phyloP scores from a whole-genome alignment of 2,329 filamentous ascomycete genomes.

The Rosellinia necatrix region DNA sequence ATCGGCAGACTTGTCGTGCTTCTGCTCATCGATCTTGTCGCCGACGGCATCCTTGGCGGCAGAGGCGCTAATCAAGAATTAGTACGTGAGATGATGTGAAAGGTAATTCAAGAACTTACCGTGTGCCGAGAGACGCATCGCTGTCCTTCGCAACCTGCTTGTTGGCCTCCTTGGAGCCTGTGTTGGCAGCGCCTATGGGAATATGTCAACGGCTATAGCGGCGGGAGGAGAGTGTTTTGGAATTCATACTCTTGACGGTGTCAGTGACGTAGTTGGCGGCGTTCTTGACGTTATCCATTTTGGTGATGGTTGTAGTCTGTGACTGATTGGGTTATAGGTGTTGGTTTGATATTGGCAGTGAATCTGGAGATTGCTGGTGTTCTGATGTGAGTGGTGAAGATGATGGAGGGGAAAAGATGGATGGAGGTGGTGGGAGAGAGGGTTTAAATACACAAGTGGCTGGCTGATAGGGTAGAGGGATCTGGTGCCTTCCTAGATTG shows the following conservation, averaged over 20 bases:
- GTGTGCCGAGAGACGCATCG: conserved; percentile 57
- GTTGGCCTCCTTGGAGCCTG: conserved; percentile 70
- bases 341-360: conserved; percentile 8
- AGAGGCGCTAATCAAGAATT: conserved; percentile 45
- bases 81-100: conserved; percentile 23
- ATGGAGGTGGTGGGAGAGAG: conserved; percentile 18
- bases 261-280: conserved; percentile 72
- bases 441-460: conserved; percentile 33
- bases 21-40: conserved; percentile 52
- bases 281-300: conserved; percentile 62
- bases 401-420: background rate
- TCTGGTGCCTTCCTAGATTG: conserved; percentile 2
- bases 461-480: background rate
- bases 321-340: conserved; percentile 2
- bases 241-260: conserved; percentile 56
- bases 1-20: conserved; percentile 42
- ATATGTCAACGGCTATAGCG: background rate
- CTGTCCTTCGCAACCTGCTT: conserved; percentile 69
- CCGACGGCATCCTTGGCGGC: conserved; percentile 55
- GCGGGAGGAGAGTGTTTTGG: background rate
- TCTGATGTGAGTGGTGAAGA: conserved; percentile 8
- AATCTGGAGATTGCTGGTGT: conserved; percentile 7
- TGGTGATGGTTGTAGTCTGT: conserved; percentile 35
- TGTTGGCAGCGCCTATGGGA: conserved; percentile 46
- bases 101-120: conserved; percentile 45